Conservation (phyloP, 352 stramenopile species). For the Pythium utonaiense region DNA sequence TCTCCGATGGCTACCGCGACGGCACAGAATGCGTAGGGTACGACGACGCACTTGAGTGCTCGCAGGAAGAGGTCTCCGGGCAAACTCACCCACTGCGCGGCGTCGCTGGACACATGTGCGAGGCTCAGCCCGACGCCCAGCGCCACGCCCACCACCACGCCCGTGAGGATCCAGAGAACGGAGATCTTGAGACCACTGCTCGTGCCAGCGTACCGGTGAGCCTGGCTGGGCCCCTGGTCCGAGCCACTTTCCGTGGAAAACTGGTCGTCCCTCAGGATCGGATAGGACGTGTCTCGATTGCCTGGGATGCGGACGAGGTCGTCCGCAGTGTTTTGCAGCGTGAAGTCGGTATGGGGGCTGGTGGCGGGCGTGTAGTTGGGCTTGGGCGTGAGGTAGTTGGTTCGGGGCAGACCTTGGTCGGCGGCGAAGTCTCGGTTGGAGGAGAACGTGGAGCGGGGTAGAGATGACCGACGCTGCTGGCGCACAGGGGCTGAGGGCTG, state of each 20-base stretch:
- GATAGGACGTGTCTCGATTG: conserved; percentile 8
- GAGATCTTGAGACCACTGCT: conserved; percentile 49
- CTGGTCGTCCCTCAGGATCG: conserved; percentile 18
- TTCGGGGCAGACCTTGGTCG: conserved; percentile 7
- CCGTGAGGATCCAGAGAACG: conserved; percentile 47
- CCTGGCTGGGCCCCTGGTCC: conserved; percentile 18
- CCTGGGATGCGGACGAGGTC: background rate
- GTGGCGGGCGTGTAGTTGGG: conserved; percentile 12
- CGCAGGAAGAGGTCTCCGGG: conserved; percentile 74
- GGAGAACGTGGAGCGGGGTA: background rate
- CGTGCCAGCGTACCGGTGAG: conserved; percentile 44
- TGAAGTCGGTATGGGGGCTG: conserved; percentile 48
- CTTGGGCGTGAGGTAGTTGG: conserved; percentile 15
- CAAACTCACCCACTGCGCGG: conserved; percentile 56
- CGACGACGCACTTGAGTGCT: conserved; percentile 69
- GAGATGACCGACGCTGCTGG: conserved; percentile 5
- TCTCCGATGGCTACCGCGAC: conserved; percentile 73
- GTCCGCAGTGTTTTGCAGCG: background rate
- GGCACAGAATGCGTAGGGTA: conserved; percentile 80
- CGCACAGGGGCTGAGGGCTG: background rate
- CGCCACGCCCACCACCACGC: conserved; percentile 40
- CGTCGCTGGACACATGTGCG: conserved; percentile 38
- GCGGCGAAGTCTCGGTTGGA: background rate
- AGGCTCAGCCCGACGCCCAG: conserved; percentile 48
- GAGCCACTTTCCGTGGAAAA: conserved; percentile 2